phyloP scores from a whole-genome alignment of 192 early-diverging fungal genomes.

The Rhizoclosmatium globosum region DNA sequence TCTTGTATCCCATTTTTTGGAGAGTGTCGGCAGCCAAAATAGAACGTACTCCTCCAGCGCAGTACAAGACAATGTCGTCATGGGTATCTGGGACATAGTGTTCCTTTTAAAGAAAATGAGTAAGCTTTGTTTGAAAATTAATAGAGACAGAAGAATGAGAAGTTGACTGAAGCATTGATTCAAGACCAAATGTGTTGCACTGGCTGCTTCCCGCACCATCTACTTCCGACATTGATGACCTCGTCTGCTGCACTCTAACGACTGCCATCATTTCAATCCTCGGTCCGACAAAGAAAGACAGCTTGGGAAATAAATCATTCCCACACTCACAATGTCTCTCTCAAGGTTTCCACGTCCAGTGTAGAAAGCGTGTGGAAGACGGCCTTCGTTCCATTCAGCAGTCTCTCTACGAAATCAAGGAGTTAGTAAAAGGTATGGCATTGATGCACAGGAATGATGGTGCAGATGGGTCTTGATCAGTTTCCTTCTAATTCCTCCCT shows the following conservation, averaged over 20 bases:
- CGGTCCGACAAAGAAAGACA: neutral
- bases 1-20: conserved; percentile 63
- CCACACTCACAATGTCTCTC: conserved; percentile 58
- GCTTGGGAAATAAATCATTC: neutral
- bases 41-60: conserved; percentile 59
- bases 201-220: neutral
- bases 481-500: neutral
- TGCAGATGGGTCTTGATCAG: neutral
- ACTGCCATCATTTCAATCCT: no score
- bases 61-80: conserved; percentile 64
- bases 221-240: no score
- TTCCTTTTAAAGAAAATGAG: conserved; percentile 38
- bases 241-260: no score
- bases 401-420: conserved; percentile 47
- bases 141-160: neutral
- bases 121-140: neutral
- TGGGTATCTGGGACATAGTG: conserved; percentile 53
- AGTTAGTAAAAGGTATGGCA: conserved; percentile 2
- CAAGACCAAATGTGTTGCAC: neutral
- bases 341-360: conserved; percentile 60
- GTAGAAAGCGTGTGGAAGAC: conserved; percentile 62
- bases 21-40: conserved; percentile 58
- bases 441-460: neutral
- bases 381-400: conserved; percentile 60
- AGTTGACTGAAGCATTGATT: neutral